Percentiles rank a stretch among this genome's conserved stretches.
Conservation (phyloP, 2,329 filamentous ascomycete species). For the Pezicula radicicola region DNA sequence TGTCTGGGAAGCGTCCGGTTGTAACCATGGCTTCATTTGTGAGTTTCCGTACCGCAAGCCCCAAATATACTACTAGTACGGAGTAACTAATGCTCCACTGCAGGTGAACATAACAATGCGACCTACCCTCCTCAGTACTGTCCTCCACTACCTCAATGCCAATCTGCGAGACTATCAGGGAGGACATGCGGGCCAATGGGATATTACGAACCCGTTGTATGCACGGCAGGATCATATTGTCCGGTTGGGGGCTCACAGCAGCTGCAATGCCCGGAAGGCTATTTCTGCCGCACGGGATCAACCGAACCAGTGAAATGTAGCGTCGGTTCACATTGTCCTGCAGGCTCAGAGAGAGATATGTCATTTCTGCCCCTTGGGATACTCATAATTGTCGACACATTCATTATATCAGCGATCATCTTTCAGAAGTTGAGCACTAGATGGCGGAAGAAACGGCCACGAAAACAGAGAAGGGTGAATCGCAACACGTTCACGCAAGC, state of each 20-base stretch:
- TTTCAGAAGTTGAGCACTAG: slow-evolving; percentile 33
- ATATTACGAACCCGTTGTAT: slow-evolving; percentile 47
- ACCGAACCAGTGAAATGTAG: slow-evolving; percentile 44
- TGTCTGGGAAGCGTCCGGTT: background rate
- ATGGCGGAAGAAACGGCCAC: slow-evolving; percentile 23
- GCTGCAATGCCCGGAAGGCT: slow-evolving; percentile 41
- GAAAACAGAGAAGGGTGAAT: slow-evolving; percentile 18
- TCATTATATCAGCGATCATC: slow-evolving; percentile 35
- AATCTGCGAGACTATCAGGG: slow-evolving; percentile 11
- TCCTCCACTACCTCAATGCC: slow-evolving; percentile 16
- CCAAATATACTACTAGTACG: no score
- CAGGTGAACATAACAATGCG: slow-evolving; percentile 17
- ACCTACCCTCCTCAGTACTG: slow-evolving; percentile 21
- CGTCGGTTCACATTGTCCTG: slow-evolving; percentile 42
- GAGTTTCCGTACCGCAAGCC: background rate
- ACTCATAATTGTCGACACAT: slow-evolving; percentile 39
- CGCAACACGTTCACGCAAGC: slow-evolving; percentile 11
- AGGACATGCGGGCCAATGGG: slow-evolving; percentile 14
- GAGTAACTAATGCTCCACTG: background rate
- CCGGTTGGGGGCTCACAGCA: slow-evolving; percentile 38
- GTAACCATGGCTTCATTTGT: background rate
- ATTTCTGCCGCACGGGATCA: slow-evolving; percentile 49
- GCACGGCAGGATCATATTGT: slow-evolving; percentile 46
- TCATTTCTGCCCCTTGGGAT: slow-evolving; percentile 41
- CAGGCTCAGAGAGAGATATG: slow-evolving; percentile 38